Evolutionary conservation across 2,329 filamentous ascomycete genomes (phyloP).

Genomic region (Paecilomyces sp.): DNA sequence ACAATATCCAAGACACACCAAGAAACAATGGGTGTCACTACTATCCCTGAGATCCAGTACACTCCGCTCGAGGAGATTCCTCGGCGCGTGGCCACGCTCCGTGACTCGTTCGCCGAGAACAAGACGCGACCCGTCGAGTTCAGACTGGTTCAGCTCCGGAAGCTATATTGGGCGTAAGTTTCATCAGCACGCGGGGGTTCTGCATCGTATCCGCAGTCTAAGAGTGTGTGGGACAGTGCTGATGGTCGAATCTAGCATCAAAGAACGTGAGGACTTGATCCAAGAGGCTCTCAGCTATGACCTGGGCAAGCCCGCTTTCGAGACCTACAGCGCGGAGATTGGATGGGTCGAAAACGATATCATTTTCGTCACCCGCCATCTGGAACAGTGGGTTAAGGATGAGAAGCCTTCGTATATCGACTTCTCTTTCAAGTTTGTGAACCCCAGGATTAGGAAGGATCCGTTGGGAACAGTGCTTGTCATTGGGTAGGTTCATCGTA

Average conservation of each 20-base stretch:
- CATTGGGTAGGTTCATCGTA: slow-evolving; percentile 55
- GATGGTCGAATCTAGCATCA: slow-evolving; percentile 41
- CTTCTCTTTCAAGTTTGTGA: slow-evolving; percentile 60
- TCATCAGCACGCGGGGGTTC: not conserved
- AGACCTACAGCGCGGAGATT: slow-evolving; percentile 67
- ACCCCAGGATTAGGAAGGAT: slow-evolving; percentile 74
- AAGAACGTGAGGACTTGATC: slow-evolving; percentile 68
- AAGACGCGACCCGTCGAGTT: slow-evolving; percentile 78
- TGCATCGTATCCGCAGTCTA: not conserved
- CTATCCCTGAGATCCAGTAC: slow-evolving; percentile 44
- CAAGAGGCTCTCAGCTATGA: slow-evolving; percentile 70
- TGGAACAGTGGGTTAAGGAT: slow-evolving; percentile 77
- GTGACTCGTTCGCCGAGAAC: slow-evolving; percentile 66
- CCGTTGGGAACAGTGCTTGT: slow-evolving; percentile 76
- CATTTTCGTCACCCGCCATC: slow-evolving; percentile 66
- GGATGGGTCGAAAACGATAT: slow-evolving; percentile 76
- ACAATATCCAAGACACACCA: not conserved
- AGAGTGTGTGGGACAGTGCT: not conserved
- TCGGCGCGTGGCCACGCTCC: slow-evolving; percentile 52
- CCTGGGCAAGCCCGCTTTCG: slow-evolving; percentile 68
- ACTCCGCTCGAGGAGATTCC: slow-evolving; percentile 64
- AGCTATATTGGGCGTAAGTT: slow-evolving; percentile 82
- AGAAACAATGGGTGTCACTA: slow-evolving; percentile 21
- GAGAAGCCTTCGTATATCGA: slow-evolving; percentile 66
- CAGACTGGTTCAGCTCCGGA: slow-evolving; percentile 77